A percentile compares a stretch with the other conserved stretches of the same genome.
These are phyloP conservation scores for Penicillium sumatraense DNA, from an alignment of 2,329 filamentous ascomycete species.

Conservation along the genomic window DNA sequence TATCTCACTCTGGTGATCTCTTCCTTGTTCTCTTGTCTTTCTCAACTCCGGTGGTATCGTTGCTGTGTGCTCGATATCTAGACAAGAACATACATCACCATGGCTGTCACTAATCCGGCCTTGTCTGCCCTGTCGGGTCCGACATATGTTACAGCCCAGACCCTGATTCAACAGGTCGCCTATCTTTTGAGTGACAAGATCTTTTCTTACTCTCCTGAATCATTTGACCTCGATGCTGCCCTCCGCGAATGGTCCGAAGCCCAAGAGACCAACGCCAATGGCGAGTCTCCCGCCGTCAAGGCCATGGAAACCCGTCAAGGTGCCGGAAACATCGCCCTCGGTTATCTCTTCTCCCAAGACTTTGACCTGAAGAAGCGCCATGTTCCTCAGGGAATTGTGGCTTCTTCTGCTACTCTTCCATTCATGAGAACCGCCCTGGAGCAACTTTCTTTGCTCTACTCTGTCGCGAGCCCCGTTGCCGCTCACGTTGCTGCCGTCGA, in stretches of 20 bases:
- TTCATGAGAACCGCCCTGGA: conserved; percentile 84
- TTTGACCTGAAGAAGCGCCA: conserved; percentile 90
- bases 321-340: conserved; percentile 87
- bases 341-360: conserved; percentile 97
- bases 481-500: conserved; percentile 91
- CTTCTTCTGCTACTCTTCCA: conserved; percentile 79
- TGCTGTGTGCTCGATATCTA: conserved; percentile 26
- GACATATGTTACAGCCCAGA: conserved; percentile 90
- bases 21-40: conserved; percentile 26
- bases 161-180: conserved; percentile 92
- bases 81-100: conserved; percentile 32
- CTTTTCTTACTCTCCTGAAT: conserved; percentile 93
- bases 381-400: conserved; percentile 88
- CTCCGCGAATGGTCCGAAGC: conserved; percentile 75
- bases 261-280: conserved; percentile 78
- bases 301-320: conserved; percentile 85
- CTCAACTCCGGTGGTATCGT: conserved; percentile 24
- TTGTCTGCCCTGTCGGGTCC: conserved; percentile 74
- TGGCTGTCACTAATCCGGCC: conserved; percentile 45
- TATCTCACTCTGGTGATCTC: conserved; percentile 17
- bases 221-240: conserved; percentile 86
- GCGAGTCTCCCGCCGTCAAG: conserved; percentile 76
- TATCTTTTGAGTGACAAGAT: conserved; percentile 96
- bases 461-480: conserved; percentile 88
- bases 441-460: conserved; percentile 88